Percentiles rank a stretch among this genome's conserved stretches.
Conservation (phyloP, 441 rosid species). For the Erodium texanum region DNA sequence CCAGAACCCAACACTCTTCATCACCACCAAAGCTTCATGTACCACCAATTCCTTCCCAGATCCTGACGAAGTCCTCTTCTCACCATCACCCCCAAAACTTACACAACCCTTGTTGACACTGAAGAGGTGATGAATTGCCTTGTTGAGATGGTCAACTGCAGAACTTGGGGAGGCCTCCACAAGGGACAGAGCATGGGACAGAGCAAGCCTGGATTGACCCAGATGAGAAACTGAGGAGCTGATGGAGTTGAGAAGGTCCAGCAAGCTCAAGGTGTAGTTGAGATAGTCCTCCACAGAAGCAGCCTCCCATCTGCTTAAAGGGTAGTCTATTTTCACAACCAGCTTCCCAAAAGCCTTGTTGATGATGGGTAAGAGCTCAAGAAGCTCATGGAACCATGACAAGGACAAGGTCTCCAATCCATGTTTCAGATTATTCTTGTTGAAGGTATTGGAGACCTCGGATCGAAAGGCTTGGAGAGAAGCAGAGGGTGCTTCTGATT, state of each 20-base stretch:
- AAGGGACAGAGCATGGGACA: conserved; percentile 37
- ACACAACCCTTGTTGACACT: conserved; percentile 17
- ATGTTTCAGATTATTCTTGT: conserved; percentile 19
- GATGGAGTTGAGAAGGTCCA: conserved; percentile 42
- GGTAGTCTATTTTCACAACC: conserved; percentile 39
- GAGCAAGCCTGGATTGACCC: conserved; percentile 32
- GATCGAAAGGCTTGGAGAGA: conserved; percentile 32
- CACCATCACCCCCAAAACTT: conserved; percentile 18
- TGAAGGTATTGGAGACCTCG: conserved; percentile 26
- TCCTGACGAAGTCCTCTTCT: conserved; percentile 2
- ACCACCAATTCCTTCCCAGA: conserved; percentile 33
- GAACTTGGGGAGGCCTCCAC: conserved; percentile 28
- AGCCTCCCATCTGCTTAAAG: conserved; percentile 37
- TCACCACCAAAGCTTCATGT: conserved; percentile 34
- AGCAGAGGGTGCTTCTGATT: conserved; percentile 27
- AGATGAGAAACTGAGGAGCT: conserved; percentile 35
- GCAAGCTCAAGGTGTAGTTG: conserved; percentile 32
- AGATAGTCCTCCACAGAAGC: conserved; percentile 37
- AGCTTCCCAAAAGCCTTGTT: conserved; percentile 48
- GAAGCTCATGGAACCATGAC: conserved; percentile 36
- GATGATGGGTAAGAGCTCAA: conserved; percentile 33
- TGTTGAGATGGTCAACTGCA: conserved; percentile 28
- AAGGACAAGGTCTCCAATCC: conserved; percentile 28
- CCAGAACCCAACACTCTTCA: conserved; percentile 40
- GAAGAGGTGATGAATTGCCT: conserved; percentile 20